Base-by-base conservation (phyloP, 108 stramenopile genomes). In the Fistulifera pelliculosa region DNA sequence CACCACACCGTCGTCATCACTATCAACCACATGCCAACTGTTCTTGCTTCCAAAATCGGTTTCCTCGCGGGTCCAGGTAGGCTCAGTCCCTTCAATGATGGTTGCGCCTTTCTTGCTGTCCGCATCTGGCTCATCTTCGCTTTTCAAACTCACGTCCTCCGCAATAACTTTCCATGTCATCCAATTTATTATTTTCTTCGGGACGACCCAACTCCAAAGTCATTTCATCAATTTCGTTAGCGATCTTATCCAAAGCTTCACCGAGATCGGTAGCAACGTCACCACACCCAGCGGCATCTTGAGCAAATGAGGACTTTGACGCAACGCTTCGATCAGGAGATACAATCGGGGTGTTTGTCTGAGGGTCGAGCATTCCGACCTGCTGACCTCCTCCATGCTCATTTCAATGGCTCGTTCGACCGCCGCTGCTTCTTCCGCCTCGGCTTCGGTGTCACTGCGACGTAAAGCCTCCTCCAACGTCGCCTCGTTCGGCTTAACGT, bases 261-360 rank as follows among this genome's bases (percentile, higher is more conserved):
- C 88, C 88, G 45, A 90, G 63, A 12, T 53, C 68, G 56, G 83
- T 74, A 0, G 88, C 84, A 44, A 85, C 66, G 26, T 82, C 82
- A 8, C 82, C 81, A 58, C 58, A 77, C 12, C 84, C 88, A 18
- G 63, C 69, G 19, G 88, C 88, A 62, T 90, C 88, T 18, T 65
- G 65, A 4, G 75, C 54, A 59, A 85, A 90, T 0, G 81, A 85
- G 7, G 44, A 19, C 19, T 35, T 35, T 35, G 31, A 35, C 8
- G 31, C 31, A 6, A 35, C 3, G 8, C 31, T 35, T 3, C 31
- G 31, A 8, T 3, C 31, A 35, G 31, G 8, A 3, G n/a, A n/a
- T n/a, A n/a, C n/a, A n/a, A 35, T 35, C 8, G 31, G 31, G 31
- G 31, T 35, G 31, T 35, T 8, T 35, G 31, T n/a, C n/a, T n/a